These are phyloP conservation scores for Xerocomellus intermedius DNA, from an alignment of 768 basidiomycete genomes.

Conservation along the genomic window DNA sequence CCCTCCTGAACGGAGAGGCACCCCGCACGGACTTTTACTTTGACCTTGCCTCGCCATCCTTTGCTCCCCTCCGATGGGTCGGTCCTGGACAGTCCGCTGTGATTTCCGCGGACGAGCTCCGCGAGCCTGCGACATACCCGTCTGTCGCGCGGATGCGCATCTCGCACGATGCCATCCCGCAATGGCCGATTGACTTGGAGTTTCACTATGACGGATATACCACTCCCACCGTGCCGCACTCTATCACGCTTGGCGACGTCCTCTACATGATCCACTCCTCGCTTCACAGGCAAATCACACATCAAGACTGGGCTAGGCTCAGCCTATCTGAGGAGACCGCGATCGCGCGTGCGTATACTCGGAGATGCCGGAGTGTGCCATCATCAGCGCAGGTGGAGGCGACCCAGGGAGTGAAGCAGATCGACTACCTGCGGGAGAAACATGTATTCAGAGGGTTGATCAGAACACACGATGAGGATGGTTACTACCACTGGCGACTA, in stretches of 20 bases:
- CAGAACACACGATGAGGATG: constrained; percentile 30
- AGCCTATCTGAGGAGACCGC: constrained; percentile 27
- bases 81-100: constrained; percentile 38
- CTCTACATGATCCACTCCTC: constrained; percentile 47
- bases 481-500: constrained; percentile 30
- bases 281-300: constrained; percentile 43
- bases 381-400: constrained; percentile 33
- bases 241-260: constrained; percentile 60
- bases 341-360: constrained; percentile 38
- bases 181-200: constrained; percentile 61
- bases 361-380: constrained; percentile 32
- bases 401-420: constrained; percentile 37
- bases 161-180: constrained; percentile 50
- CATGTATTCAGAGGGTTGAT: constrained; percentile 39
- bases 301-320: constrained; percentile 35
- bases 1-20: constrained; percentile 48
- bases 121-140: constrained; percentile 56
- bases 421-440: constrained; percentile 39
- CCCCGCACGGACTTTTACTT: constrained; percentile 49
- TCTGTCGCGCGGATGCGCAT: constrained; percentile 54
- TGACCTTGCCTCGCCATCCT: constrained; percentile 51
- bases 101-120: constrained; percentile 46
- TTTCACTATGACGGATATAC: constrained; percentile 33
- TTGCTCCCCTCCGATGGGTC: constrained; percentile 42
- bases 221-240: constrained; percentile 27